These are phyloP conservation scores for Cornus florida DNA, from an alignment of 148 eudicot species.

Conservation along the genomic window DNA sequence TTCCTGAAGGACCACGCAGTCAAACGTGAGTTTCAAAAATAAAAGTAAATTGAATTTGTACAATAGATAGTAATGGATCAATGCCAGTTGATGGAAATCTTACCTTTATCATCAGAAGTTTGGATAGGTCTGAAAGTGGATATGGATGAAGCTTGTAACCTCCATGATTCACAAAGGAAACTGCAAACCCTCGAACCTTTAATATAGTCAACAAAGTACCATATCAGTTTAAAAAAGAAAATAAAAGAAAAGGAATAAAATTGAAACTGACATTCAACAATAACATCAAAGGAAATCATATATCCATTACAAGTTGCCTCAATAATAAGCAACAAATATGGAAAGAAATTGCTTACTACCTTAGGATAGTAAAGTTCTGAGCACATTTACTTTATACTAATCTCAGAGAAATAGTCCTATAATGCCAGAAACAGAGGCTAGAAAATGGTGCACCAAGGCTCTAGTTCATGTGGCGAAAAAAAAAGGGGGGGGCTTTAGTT, in stretches of 20 bases:
- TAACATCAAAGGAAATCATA: not conserved
- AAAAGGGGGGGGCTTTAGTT: no score
- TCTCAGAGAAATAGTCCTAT: no score
- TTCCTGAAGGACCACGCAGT: conserved; percentile 44
- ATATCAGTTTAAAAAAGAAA: not conserved
- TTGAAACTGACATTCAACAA: not conserved
- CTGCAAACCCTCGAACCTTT: conserved; percentile 71
- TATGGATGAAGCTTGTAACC: conserved; percentile 94
- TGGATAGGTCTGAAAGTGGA: conserved; percentile 61
- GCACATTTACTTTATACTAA: no score
- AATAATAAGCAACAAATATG: not conserved
- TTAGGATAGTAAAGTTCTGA: no score
- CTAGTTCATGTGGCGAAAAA: no score
- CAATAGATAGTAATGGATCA: not conserved
- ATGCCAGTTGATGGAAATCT: not conserved
- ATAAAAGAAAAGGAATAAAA: not conserved
- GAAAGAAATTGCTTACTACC: no score
- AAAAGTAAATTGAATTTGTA: not conserved
- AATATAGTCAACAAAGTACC: conserved; percentile 13
- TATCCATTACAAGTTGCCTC: not conserved
- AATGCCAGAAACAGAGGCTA: no score
- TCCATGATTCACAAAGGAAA: conserved; percentile 68
- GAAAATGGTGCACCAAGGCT: no score
- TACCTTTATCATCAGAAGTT: conserved; percentile 79
- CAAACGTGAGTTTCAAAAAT: conserved; percentile 7